Percentiles rank a stretch among this genome's conserved stretches.
These are phyloP conservation scores for Chlorella variabilis DNA, from an alignment of 163 green algal species.

Conservation along the genomic window DNA sequence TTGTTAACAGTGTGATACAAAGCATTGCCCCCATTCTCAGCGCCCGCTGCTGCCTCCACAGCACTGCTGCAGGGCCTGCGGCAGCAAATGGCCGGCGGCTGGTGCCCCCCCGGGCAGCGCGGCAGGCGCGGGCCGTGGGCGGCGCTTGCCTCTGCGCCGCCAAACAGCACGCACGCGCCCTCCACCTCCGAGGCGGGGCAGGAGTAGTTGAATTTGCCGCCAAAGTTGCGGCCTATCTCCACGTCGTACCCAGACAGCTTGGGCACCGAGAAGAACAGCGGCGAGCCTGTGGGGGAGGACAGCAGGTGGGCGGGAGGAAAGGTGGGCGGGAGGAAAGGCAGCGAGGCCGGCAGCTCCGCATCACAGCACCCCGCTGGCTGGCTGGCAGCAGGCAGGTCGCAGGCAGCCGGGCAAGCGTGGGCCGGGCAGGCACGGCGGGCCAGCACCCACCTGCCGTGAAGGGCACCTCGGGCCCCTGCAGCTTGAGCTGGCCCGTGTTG, in stretches of 20 bases:
- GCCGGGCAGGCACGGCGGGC: too few relatives aligned
- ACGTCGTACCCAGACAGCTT: conserved; percentile 32
- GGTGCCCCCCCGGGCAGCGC: too few relatives aligned
- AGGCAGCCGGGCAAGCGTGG: neutral
- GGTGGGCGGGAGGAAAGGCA: neutral
- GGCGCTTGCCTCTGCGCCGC: neutral
- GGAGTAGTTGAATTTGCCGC: conserved; percentile 39
- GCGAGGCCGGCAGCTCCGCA: neutral
- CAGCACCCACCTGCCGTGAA: conserved; percentile 28
- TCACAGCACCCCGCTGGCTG: neutral
- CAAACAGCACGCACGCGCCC: neutral
- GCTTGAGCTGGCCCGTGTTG: conserved; percentile 20
- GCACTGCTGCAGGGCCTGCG: too few relatives aligned
- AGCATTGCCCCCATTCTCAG: too few relatives aligned
- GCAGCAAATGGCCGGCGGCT: too few relatives aligned
- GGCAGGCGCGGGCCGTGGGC: neutral
- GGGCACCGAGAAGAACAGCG: conserved; percentile 38
- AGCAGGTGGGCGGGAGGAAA: neutral
- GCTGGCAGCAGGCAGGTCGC: neutral
- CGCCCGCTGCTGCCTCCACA: too few relatives aligned
- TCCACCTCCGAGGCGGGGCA: neutral
- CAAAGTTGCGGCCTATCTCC: conserved; percentile 36
- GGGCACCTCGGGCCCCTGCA: conserved; percentile 17
- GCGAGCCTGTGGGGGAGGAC: conserved; percentile 19
- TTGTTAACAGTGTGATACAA: too few relatives aligned